Base-by-base conservation (phyloP, 129 eudicot species). In the Apium graveolens region DNA sequence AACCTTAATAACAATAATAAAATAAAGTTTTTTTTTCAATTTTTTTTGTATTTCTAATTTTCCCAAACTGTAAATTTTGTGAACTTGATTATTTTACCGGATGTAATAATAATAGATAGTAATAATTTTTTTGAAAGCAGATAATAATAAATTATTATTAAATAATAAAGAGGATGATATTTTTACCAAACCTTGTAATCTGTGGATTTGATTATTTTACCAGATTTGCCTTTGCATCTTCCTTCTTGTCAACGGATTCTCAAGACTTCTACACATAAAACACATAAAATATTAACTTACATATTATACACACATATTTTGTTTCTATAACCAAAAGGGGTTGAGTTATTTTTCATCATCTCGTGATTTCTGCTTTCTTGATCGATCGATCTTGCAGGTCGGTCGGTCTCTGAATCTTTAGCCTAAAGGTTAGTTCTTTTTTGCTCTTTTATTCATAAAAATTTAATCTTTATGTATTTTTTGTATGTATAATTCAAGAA, bases 311-410 rank as follows among this genome's bases (percentile, higher is more conserved):
- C 26, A n/a, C 62, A 51, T 1, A 5, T 7, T 21, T 5, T 26
- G 32, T n/a, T 2, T n/a, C 5, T 60, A n/a, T 60, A 60, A 26
- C 26, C 3, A n/a, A 26, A 60, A 60, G 68, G 68, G 32, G 42
- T 35, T 1, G 41, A 10, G 4, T 3, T 38, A 11, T 12, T 8
- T 20, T 20, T 71, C 44, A 71, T 11, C 44, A 29, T 7, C 76
- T 43, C 70, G 69, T 53, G 81, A 48, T 68, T 68, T 44, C 20
- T 62, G 49, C 53, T 42, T 42, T 41, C 26, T n/a, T 14, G 60
- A 49, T 57, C 82, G 82, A 53, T 79, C 82, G 78, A 72, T 72
- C 82, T 26, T 42, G 55, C 16, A 18, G 82, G 43, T 79, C 72
- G 71, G 29, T 79, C 82, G 82, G 82, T 63, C 76, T 24, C 0